These are phyloP conservation scores for Backusella tuberculispora DNA, from an alignment of 192 early-diverging fungal species.

Conservation along the genomic window DNA sequence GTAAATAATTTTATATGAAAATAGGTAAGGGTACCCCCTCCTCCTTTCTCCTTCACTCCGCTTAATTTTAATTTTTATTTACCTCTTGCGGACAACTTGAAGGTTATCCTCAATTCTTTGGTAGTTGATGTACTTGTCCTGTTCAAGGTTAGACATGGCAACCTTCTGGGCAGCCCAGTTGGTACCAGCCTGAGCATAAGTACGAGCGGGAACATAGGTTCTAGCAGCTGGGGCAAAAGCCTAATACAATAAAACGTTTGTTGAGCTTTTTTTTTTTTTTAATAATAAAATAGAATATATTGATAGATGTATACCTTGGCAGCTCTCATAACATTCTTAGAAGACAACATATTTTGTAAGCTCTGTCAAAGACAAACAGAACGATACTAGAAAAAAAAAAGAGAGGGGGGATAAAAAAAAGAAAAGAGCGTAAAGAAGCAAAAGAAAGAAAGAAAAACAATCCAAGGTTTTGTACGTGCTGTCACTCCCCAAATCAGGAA, in stretches of 20 bases:
- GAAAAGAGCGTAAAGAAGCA: slow-evolving; percentile 7
- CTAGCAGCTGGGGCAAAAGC: slow-evolving; percentile 34
- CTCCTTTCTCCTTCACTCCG: slow-evolving; percentile 24
- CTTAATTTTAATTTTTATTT: slow-evolving; percentile 32
- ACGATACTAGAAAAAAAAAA: slow-evolving; percentile 6
- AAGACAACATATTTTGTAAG: slow-evolving; percentile 38
- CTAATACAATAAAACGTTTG: slow-evolving; percentile 20
- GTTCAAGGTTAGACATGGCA: slow-evolving; percentile 89
- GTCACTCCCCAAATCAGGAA: slow-evolving; percentile 20
- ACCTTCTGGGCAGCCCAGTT: slow-evolving; percentile 70
- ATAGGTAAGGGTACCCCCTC: slow-evolving; percentile 14
- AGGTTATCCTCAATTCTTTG: slow-evolving; percentile 95
- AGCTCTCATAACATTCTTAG: slow-evolving; percentile 39
- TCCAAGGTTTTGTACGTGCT: slow-evolving; percentile 18
- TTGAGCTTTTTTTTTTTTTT: background rate
- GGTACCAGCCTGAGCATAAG: slow-evolving; percentile 57
- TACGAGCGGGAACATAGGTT: slow-evolving; percentile 44
- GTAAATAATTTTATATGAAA: background rate
- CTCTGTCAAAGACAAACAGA: slow-evolving; percentile 19
- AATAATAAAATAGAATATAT: background rate
- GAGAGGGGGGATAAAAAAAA: slow-evolving; percentile 25
- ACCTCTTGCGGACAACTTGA: slow-evolving; percentile 91
- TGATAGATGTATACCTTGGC: slow-evolving; percentile 35
- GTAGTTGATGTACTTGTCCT: slow-evolving; percentile 97
- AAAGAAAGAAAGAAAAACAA: slow-evolving; percentile 23